Evolutionary conservation across 164 flowering plant species (phyloP).

Genomic region (Sextonia rubra): DNA sequence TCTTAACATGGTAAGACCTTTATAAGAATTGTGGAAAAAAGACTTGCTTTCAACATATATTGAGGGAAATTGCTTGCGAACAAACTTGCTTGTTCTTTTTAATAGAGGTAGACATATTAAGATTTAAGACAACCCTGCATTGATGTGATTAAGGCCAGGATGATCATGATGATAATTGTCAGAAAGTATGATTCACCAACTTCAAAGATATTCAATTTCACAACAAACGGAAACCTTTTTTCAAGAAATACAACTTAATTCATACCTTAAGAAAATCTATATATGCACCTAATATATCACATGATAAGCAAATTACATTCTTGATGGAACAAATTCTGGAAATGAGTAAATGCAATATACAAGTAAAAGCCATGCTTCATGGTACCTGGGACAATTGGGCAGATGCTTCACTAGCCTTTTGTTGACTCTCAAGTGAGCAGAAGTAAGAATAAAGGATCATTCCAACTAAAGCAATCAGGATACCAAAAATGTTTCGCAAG

Average conservation of each 20-base stretch:
- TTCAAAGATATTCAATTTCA: background rate
- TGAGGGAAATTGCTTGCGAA: too few relatives aligned
- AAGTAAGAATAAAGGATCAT: constrained; percentile 84
- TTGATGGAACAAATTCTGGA: background rate
- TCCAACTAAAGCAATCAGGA: constrained; percentile 77
- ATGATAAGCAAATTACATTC: background rate
- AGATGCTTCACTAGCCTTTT: constrained; percentile 59
- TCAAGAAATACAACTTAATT: background rate
- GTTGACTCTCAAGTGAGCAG: constrained; percentile 69
- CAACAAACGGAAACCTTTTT: background rate
- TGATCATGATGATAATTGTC: background rate
- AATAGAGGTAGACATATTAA: too few relatives aligned
- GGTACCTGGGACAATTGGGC: constrained; percentile 65
- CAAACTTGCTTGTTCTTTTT: too few relatives aligned
- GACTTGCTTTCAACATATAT: background rate
- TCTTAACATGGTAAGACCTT: background rate
- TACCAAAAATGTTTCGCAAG: constrained; percentile 89
- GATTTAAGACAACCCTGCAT: too few relatives aligned
- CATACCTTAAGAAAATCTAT: background rate
- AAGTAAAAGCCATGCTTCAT: background rate
- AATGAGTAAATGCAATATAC: constrained; percentile 1
- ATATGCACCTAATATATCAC: background rate
- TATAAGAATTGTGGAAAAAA: background rate
- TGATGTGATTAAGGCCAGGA: too few relatives aligned
- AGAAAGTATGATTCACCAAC: background rate